Conservation (phyloP, 75 land plant species). For the Larix kaempferi region DNA sequence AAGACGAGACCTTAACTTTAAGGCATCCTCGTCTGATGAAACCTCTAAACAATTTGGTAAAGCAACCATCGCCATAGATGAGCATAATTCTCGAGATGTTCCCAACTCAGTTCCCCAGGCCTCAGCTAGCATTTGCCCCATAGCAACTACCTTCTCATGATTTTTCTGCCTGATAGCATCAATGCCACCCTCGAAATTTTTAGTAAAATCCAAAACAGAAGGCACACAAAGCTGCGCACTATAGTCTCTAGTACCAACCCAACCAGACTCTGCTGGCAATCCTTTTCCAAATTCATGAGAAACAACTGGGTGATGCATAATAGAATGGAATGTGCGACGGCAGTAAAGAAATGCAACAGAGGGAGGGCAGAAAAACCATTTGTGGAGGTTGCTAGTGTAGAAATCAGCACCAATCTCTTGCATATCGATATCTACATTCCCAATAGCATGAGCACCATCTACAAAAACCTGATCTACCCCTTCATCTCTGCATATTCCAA, state of each 20-base stretch:
- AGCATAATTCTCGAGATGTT: slow-evolving; percentile 62
- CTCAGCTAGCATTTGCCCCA: slow-evolving; percentile 83
- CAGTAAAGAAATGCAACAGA: slow-evolving; percentile 76
- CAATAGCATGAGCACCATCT: slow-evolving; percentile 92
- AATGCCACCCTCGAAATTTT: slow-evolving; percentile 66
- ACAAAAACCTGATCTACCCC: slow-evolving; percentile 88
- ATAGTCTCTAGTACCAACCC: slow-evolving; percentile 96
- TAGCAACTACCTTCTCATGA: slow-evolving; percentile 64
- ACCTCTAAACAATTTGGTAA: slow-evolving; percentile 53
- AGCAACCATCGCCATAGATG: slow-evolving; percentile 89
- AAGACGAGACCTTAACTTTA: slow-evolving; percentile 62
- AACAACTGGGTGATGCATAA: slow-evolving; percentile 81
- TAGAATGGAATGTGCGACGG: slow-evolving; percentile 11
- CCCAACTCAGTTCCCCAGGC: slow-evolving; percentile 87
- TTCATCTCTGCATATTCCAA: slow-evolving; percentile 69
- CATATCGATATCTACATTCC: slow-evolving; percentile 62
- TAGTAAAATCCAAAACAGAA: slow-evolving; percentile 55
- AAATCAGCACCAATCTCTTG: slow-evolving; percentile 83
- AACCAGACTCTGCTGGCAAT: slow-evolving; percentile 68
- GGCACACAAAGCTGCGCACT: slow-evolving; percentile 87
- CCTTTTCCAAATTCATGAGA: slow-evolving; percentile 90
- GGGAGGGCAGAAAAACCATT: slow-evolving; percentile 93
- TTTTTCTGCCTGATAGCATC: slow-evolving; percentile 57
- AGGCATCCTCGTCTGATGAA: slow-evolving; percentile 50
- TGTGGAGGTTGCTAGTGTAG: slow-evolving; percentile 86